Percentiles rank a stretch among this genome's conserved stretches.
phyloP scores from a whole-genome alignment of 768 basidiomycete species.

The Lentinula edodes region DNA sequence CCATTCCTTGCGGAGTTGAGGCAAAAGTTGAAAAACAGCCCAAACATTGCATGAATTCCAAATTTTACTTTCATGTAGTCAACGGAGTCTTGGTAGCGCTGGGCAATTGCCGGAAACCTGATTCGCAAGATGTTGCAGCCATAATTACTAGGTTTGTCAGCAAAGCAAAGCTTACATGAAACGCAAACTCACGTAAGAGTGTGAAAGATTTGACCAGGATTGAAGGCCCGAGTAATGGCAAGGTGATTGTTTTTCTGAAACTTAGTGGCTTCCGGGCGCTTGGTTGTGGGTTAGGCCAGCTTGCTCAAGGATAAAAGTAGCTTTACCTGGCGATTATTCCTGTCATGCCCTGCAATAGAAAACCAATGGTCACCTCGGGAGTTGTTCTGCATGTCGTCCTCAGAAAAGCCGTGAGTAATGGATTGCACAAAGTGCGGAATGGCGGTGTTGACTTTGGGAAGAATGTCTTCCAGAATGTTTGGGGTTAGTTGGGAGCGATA shows the following conservation, averaged over 20 bases:
- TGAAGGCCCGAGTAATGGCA: neutral
- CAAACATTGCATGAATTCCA: slow-evolving; percentile 14
- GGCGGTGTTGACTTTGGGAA: neutral
- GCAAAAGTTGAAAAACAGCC: slow-evolving; percentile 22
- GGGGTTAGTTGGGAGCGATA: neutral
- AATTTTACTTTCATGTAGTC: slow-evolving; percentile 2
- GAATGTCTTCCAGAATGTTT: neutral
- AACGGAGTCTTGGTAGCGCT: too few species aligned
- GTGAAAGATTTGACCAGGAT: neutral
- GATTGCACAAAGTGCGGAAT: neutral
- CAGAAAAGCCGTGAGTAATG: neutral
- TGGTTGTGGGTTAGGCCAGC: neutral
- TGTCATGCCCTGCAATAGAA: neutral
- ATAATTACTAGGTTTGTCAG: too few species aligned
- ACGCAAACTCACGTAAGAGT: too few species aligned
- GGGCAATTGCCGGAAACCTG: neutral
- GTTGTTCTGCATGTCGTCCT: neutral
- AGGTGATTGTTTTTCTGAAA: neutral
- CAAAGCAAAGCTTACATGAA: too few species aligned
- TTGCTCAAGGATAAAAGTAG: too few species aligned
- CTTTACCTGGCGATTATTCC: neutral
- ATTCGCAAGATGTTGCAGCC: neutral
- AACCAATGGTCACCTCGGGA: neutral
- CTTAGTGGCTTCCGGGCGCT: neutral
- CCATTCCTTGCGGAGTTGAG: slow-evolving; percentile 11